Percentiles rank a stretch among this genome's conserved stretches.
Evolutionary conservation across 768 basidiomycete genomes (phyloP).

Genomic region (Leucogyrophana mollusca): DNA sequence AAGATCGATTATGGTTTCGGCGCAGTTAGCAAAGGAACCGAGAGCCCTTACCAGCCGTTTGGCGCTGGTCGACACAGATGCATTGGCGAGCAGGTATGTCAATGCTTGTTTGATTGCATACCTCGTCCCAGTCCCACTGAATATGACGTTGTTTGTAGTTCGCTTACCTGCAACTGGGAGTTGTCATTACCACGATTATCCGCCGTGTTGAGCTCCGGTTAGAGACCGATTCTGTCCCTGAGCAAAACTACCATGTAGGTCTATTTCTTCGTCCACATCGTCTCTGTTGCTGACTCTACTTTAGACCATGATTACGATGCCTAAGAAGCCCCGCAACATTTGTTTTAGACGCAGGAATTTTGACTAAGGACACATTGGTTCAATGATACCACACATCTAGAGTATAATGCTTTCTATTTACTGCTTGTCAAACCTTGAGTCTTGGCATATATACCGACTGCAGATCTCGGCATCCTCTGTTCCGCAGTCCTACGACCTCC

Average conservation of each 20-base stretch:
- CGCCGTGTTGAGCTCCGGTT: constrained; percentile 75
- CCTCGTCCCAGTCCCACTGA: background rate
- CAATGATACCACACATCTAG: background rate
- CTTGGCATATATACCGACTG: too few relatives aligned
- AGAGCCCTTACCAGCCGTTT: constrained; percentile 95
- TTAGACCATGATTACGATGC: constrained; percentile 94
- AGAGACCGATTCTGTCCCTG: constrained; percentile 61
- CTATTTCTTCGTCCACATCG: background rate
- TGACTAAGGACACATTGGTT: constrained; percentile 31
- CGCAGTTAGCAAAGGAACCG: constrained; percentile 92
- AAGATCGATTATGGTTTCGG: constrained; percentile 98
- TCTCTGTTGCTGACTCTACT: constrained; percentile 3
- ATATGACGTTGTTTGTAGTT: constrained; percentile 67
- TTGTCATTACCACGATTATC: constrained; percentile 75
- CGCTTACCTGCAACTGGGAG: constrained; percentile 91
- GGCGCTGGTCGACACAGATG: constrained; percentile 96
- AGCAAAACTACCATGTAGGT: constrained; percentile 88
- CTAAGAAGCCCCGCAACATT: constrained; percentile 65
- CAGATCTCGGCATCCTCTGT: too few relatives aligned
- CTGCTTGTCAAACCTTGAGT: too few relatives aligned
- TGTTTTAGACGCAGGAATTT: constrained; percentile 65
- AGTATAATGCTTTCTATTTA: constrained; percentile 5
- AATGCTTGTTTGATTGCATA: background rate
- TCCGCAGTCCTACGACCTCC: too few relatives aligned
- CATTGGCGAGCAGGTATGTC: constrained; percentile 80